Base-by-base conservation (phyloP, 129 eudicot genomes). In the Flaveria trinervia region DNA sequence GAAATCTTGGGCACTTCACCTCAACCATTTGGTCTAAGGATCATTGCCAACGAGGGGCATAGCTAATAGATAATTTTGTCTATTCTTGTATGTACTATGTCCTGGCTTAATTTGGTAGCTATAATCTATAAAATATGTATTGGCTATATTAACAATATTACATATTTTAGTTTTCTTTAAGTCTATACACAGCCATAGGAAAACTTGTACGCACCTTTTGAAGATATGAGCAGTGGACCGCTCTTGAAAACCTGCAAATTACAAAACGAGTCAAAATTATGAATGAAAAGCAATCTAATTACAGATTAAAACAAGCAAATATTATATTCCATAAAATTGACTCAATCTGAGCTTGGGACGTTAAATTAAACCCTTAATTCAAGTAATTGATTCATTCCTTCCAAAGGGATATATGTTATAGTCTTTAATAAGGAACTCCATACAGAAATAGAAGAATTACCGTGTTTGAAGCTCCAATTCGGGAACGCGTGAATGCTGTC, bases 171-270 rank as follows among this genome's bases (percentile, higher is more conserved):
- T 9, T 12, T 15, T 50, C 1, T 50, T 3, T 50, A 11, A 50
- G 16, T 13, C 36, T 30, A 4, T 3, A 30, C 5, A 3, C 36
- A 30, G 36, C 36, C 36, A 30, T 30, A 3, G 36, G 28, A 77
- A 73, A 71, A 43, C 5, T 9, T 65, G n/a, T 15, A 83, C 92
- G 67, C 68, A 91, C 98, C 97, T 94, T 91, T 94, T 2, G 98
- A 94, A 46, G 98, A 94, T 79, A 94, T 94, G 79, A 91, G 87
- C 33, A 94, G 89, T 9, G 95, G 97, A 75, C 98, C 98, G 50
- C 97, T 94, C 89, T 89, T 94, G 81, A 94, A 91, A 68, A 94
- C 92, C 98, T 94, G 90, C 43, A 76, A 75, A 10, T 45, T 68
- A 51, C 43, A 14, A 70, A 75, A 23, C 43, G 9, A 56, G 49